Evolutionary conservation across 2,329 filamentous ascomycete genomes (phyloP), one percentile per base, ranked within the genome.

Genomic region (Nemania sp.): DNA sequence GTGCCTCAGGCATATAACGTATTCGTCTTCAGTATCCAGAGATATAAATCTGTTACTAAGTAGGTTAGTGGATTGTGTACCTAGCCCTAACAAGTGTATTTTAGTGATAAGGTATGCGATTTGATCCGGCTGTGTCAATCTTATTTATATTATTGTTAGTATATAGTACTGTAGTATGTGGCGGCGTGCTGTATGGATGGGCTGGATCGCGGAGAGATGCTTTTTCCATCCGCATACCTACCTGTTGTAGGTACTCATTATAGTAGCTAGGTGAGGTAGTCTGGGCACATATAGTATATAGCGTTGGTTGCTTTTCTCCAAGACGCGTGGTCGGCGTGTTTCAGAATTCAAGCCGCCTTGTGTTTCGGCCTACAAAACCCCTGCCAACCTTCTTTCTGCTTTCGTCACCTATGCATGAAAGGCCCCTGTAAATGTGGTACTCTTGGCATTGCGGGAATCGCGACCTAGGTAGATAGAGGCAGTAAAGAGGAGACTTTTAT

Each of bases 371-470:
- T 47, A 47, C 58, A 24, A 41, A 29, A 59, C 57, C 66, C 62
- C 53, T 68, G 56, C 47, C 20, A 52, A 57, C 60, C 45, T 22
- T 47, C 45, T 38, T 60, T 61, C 55, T 64, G 24, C 49, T 57
- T 68, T 66, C 63, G 67, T 69, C 47, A 56, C 32, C 59, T 55
- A 51, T 56, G 62, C 58, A 63, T 51, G 47, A 32, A 43, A 20
- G 22, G n/a, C 54, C 43, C 67, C 58, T 61, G 66, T 27, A 18
- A 58, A 24, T 57, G 54, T 62, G 54, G 53, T 26, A 63, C 62
- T 55, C 62, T 69, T 66, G 63, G 62, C 58, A 51, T 49, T 45
- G 55, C 35, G 57, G 27, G 54, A 65, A 29, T 54, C 29, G 11
- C 41, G 15, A 47, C n/a, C n/a, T n/a, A n/a, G n/a, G n/a, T n/a